Conservation (phyloP, 805 yeast genomes). For the Hanseniaspora clermontiae region DNA sequence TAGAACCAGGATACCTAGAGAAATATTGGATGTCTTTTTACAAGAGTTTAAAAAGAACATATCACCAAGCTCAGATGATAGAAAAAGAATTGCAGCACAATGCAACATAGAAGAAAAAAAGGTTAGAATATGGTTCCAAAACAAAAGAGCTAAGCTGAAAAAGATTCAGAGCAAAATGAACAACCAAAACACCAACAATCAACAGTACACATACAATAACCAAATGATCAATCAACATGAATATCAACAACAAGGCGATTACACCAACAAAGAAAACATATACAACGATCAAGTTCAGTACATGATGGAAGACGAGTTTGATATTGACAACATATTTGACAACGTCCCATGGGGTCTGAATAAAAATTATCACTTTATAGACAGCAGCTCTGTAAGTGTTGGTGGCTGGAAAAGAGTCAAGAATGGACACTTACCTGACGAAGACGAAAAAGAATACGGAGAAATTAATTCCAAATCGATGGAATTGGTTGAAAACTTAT, state of each 20-base stretch:
- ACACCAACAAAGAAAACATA: conserved; percentile 8
- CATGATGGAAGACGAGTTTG: conserved; percentile 14
- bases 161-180: conserved; percentile 26
- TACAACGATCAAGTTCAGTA: conserved; percentile 1
- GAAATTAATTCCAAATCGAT: conserved; percentile 19
- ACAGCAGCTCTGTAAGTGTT: conserved; percentile 54
- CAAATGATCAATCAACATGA: conserved; percentile 14
- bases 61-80: conserved; percentile 59
- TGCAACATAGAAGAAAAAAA: conserved; percentile 80
- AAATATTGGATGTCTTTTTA: conserved; percentile 54
- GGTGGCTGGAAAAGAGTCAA: conserved; percentile 73
- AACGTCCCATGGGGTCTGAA: conserved; percentile 43
- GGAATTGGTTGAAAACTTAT: conserved; percentile 33
- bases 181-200: background rate
- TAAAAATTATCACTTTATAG: conserved; percentile 56
- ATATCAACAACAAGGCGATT: conserved; percentile 1
- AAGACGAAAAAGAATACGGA: background rate
- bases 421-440: conserved; percentile 39
- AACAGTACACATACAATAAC: conserved; percentile 17
- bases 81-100: conserved; percentile 55
- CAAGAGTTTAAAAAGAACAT: conserved; percentile 59
- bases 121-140: conserved; percentile 88
- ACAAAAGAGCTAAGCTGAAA: conserved; percentile 66
- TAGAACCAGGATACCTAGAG: conserved; percentile 68
- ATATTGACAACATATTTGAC: conserved; percentile 26